Base-by-base conservation (phyloP, 305 asterid species). In the Ilex paraguariensis region DNA sequence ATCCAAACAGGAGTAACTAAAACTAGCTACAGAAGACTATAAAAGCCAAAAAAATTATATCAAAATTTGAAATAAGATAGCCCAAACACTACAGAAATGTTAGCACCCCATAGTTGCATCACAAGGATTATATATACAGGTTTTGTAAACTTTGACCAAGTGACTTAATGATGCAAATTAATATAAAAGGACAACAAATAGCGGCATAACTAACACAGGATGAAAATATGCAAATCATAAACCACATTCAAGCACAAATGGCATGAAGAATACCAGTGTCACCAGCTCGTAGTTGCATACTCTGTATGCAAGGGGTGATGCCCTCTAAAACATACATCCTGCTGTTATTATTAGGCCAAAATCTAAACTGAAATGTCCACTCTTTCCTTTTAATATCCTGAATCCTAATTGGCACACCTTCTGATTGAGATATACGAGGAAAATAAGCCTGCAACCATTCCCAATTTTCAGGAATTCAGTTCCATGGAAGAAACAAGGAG, bases 291-390 rank as follows among this genome's bases (percentile, higher is more conserved):
- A 94, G 74, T 70, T 87, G 96, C 98, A 94, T 82, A 77, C 83
- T 88, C 66, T 91, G 99, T 71, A 94, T 94, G 87, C 99, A 94
- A 60, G 97, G 98, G 54, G 97, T 91, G 56, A 94, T 95, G 31
- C 99, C 99, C 79, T 94, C 99, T 77, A 94, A 75, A 49, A 94
- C 99, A 68, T 94, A 94, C 99, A 94, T 94, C 62, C 98, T 77
- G 80, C 98, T 94, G 83, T 94, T 94, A 70, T 94, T 94, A 66
- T 94, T 94, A 42, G 99, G 98, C 99, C 99, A 94, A 75, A 91
- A 94, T 66, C 98, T 78, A 75, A 94, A 94, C 64, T 94, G 98
- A 78, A 94, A 94, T 44, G 94, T 86, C 99, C 99, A 94, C 70
- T 88, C 90, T 67, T 86, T 91, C 52, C 97, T 98, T 77, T 88